Base-by-base conservation (phyloP, 306 rosid species). In the Vigna angularis region DNA sequence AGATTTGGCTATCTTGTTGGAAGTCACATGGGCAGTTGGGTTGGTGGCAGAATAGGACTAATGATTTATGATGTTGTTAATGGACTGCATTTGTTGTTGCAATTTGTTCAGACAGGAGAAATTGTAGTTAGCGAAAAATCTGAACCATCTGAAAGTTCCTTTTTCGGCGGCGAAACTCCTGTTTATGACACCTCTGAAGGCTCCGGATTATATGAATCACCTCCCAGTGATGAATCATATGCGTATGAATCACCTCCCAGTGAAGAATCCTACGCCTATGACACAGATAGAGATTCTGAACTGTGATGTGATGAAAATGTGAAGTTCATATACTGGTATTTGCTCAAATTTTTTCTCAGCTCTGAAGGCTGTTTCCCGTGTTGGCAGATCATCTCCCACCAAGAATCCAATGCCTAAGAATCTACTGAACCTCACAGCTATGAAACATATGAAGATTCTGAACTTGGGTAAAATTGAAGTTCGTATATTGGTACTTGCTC, bases 11-110 rank as follows among this genome's bases (percentile, higher is more conserved):
- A 96, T 84, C 94, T 93, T 62, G 86, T 88, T 52, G 98, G 98
- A 88, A 93, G 98, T 86, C 93, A 91, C 70, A 5, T 90, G 83
- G 99, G 99, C 14, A 91, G 97, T 85, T 93, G 98, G 98, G 81
- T 78, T 72, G 99, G 98, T 72, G 96, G 97, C 82, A 87, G 97
- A 75, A 70, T 93, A 45, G 99, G 94, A 80, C 70, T 91, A 11
- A 96, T 93, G 99, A 47, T 84, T 11, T 90, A 93, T 85, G 98
- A 91, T 73, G 97, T 91, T 77, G 73, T 85, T 36, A 93, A 88
- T 82, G 98, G 91, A 65, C 82, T 90, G 77, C 91, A 86, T 80
- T 74, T 81, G 78, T 40, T 93, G 80, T 73, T 89, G 63, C 83
- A 71, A 45, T 82, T 86, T 82, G 84, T 82, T 81, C 77, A 78